These are phyloP conservation scores for Stemphylium lycopersici DNA, from an alignment of 2,329 filamentous ascomycete genomes.

Conservation along the genomic window DNA sequence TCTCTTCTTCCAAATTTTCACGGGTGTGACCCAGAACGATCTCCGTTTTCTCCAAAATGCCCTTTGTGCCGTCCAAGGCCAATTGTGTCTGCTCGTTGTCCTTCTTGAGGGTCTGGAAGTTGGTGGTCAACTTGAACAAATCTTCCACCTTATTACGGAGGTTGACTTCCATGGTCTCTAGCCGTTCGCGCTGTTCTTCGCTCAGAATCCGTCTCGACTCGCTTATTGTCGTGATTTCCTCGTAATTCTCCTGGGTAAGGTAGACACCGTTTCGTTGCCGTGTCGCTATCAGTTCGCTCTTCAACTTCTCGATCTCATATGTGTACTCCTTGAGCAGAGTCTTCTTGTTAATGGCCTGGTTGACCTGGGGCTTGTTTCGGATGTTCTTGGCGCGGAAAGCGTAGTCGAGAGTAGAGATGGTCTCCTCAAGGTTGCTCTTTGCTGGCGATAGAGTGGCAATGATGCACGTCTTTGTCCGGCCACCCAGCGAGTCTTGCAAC, in stretches of 20 bases:
- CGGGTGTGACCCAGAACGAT: constrained; percentile 79
- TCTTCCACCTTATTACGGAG: constrained; percentile 94
- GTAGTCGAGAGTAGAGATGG: constrained; percentile 96
- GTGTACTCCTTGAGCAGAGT: constrained; percentile 90
- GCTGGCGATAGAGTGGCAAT: constrained; percentile 96
- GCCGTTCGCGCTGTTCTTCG: constrained; percentile 90
- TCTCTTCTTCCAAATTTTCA: constrained; percentile 79
- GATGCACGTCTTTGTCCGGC: constrained; percentile 96
- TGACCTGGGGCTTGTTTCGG: constrained; percentile 94
- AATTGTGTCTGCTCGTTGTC: constrained; percentile 80
- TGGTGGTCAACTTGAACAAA: constrained; percentile 82
- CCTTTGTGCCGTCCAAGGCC: constrained; percentile 78
- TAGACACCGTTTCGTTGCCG: constrained; percentile 95
- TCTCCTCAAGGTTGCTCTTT: constrained; percentile 95
- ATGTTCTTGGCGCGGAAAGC: constrained; percentile 99
- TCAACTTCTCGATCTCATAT: constrained; percentile 89
- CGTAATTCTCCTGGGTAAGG: constrained; percentile 83
- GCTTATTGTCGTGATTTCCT: constrained; percentile 89
- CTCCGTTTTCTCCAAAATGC: constrained; percentile 85
- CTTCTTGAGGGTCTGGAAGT: constrained; percentile 86
- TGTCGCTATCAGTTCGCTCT: constrained; percentile 90
- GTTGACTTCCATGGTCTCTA: constrained; percentile 89
- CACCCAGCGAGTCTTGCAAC: constrained; percentile 94
- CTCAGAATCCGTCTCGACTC: constrained; percentile 89
- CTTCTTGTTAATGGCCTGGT: constrained; percentile 90